Evolutionary conservation across 257 asterid genomes (phyloP).

Genomic region (Solanum rostratum): DNA sequence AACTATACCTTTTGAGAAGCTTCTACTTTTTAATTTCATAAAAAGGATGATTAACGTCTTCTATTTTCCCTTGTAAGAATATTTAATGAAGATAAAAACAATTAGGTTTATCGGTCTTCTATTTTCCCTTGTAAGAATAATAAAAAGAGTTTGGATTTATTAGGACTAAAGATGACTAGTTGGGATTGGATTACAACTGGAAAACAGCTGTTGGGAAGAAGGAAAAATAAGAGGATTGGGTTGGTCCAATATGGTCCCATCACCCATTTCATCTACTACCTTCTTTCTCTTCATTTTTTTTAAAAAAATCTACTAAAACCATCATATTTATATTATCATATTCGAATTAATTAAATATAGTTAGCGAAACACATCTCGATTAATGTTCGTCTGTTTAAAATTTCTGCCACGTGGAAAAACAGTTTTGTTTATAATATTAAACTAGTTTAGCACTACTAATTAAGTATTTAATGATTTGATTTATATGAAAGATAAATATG

Average conservation of each 20-base stretch:
- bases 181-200: background rate
- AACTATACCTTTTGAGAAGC: background rate
- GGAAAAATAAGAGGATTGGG: background rate
- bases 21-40: background rate
- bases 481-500: background rate
- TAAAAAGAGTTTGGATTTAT: background rate
- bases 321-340: no score
- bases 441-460: background rate
- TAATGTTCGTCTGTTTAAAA: no score
- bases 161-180: background rate
- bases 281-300: background rate
- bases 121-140: background rate
- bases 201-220: slow-evolving; percentile 1
- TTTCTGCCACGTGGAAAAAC: background rate
- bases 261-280: background rate
- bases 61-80: no score
- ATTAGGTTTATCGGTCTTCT: background rate
- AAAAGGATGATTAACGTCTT: background rate
- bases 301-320: no score
- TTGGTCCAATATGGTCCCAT: background rate
- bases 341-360: no score
- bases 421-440: background rate
- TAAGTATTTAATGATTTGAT: background rate
- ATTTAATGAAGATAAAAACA: no score
- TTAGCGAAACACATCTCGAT: background rate